A percentile compares a stretch with the other conserved stretches of the same genome.
phyloP scores from a whole-genome alignment of 2,329 filamentous ascomycete species.

The Alternaria longipes region DNA sequence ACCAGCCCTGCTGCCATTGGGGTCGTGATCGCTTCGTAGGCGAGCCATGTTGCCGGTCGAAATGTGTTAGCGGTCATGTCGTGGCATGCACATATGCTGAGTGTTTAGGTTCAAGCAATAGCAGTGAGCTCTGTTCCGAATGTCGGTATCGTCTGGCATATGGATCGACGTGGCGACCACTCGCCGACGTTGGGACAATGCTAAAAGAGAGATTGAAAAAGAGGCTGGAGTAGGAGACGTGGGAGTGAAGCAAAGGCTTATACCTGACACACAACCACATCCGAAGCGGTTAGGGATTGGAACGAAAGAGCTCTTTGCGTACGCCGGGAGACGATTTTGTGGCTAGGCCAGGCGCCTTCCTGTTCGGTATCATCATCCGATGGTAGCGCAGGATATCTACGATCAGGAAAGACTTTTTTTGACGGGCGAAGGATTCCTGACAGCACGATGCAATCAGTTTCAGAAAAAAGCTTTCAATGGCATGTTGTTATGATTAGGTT shows the following conservation, averaged over 20 bases:
- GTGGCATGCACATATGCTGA: slow-evolving; percentile 37
- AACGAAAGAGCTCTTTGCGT: no score
- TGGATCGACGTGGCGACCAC: slow-evolving; percentile 30
- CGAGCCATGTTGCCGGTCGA: slow-evolving; percentile 44
- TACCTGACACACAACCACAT: no score
- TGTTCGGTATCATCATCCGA: no score
- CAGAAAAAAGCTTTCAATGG: not conserved
- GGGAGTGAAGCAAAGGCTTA: no score
- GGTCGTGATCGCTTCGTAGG: slow-evolving; percentile 37
- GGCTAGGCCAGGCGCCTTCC: no score
- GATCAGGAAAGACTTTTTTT: not conserved
- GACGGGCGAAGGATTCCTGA: not conserved
- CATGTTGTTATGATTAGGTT: not conserved
- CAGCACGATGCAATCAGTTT: not conserved
- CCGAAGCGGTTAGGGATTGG: no score
- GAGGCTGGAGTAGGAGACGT: not conserved
- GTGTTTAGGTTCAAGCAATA: slow-evolving; percentile 36
- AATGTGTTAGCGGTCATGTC: slow-evolving; percentile 26
- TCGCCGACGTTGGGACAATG: slow-evolving; percentile 26
- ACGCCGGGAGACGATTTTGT: no score
- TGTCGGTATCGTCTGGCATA: slow-evolving; percentile 28
- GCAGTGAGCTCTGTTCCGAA: slow-evolving; percentile 26
- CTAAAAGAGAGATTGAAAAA: not conserved
- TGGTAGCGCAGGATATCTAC: not conserved
- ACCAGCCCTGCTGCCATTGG: slow-evolving; percentile 44